A percentile compares a stretch with the other conserved stretches of the same genome.
These are phyloP conservation scores for Knufia petricola DNA, from an alignment of 2,329 filamentous ascomycete genomes.

Conservation along the genomic window DNA sequence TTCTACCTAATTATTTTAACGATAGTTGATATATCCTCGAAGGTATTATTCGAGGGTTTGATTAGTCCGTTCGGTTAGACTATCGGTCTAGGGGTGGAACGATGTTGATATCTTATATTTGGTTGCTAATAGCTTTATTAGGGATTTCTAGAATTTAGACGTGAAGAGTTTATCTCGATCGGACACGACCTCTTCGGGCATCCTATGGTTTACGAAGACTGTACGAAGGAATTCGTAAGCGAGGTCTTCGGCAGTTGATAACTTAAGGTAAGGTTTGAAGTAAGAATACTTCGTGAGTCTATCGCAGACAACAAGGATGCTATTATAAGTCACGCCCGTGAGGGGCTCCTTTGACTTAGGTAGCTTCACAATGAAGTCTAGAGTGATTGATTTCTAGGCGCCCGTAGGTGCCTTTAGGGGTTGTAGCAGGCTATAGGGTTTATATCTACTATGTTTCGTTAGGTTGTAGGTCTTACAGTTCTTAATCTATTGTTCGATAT, in stretches of 20 bases:
- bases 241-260: constrained; percentile 3
- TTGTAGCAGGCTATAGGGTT: constrained; percentile 10
- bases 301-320: constrained; percentile 11
- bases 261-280: constrained; percentile 7
- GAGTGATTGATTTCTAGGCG: constrained; percentile 22
- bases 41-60: constrained; percentile 11
- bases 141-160: constrained; percentile 7
- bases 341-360: constrained; percentile 2
- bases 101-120: constrained; percentile 9
- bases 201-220: constrained; percentile 9
- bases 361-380: constrained; percentile 7
- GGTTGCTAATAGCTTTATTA: constrained; percentile 7
- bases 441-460: constrained; percentile 11
- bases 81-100: constrained; percentile 12
- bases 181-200: constrained; percentile 7
- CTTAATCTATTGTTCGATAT: constrained; percentile 12
- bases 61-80: constrained; percentile 11
- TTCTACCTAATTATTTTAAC: constrained; percentile 10
- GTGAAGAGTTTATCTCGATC: constrained; percentile 11
- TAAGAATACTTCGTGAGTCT: constrained; percentile 6
- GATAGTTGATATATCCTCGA: constrained; percentile 8
- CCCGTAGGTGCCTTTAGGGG: constrained; percentile 13
- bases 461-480: constrained; percentile 10
- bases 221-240: constrained; percentile 9
- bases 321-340: constrained; percentile 4